These are phyloP conservation scores for Colletotrichum incanum DNA, from an alignment of 2,329 filamentous ascomycete genomes.

Conservation along the genomic window DNA sequence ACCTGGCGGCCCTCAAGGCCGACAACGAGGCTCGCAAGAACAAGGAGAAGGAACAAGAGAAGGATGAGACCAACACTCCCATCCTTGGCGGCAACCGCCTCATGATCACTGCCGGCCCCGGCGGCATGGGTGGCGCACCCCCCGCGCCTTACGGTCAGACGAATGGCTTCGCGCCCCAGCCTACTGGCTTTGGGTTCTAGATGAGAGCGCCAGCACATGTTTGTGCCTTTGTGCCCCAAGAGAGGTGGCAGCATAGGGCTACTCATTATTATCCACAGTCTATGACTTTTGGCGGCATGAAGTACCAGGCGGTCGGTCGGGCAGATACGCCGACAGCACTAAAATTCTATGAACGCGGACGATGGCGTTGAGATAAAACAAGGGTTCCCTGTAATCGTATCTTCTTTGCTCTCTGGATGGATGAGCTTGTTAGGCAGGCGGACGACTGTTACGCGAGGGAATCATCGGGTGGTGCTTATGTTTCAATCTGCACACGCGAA, in stretches of 20 bases:
- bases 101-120: constrained; percentile 95
- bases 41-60: constrained; percentile 79
- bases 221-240: constrained; percentile 29
- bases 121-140: constrained; percentile 64
- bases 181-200: constrained; percentile 82
- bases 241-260: constrained; percentile 5
- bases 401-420: constrained; percentile 43
- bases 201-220: constrained; percentile 32
- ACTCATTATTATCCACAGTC: constrained; percentile 16
- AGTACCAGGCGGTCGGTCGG: constrained; percentile 13
- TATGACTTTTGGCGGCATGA: constrained; percentile 12
- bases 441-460: constrained; percentile 36
- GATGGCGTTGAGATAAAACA: constrained; percentile 43
- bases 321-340: constrained; percentile 9
- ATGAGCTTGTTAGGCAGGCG: constrained; percentile 36
- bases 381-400: constrained; percentile 45
- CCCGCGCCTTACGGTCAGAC: constrained; percentile 82
- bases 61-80: constrained; percentile 92
- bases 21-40: constrained; percentile 96
- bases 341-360: constrained; percentile 38
- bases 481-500: constrained; percentile 34
- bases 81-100: constrained; percentile 91
- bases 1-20: constrained; percentile 88
- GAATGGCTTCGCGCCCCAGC: constrained; percentile 91
- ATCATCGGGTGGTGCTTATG: constrained; percentile 33